Percentiles rank a stretch among this genome's conserved stretches.
These are phyloP conservation scores for Hymenoscyphus albidus DNA, from an alignment of 2,329 filamentous ascomycete genomes.

Conservation along the genomic window DNA sequence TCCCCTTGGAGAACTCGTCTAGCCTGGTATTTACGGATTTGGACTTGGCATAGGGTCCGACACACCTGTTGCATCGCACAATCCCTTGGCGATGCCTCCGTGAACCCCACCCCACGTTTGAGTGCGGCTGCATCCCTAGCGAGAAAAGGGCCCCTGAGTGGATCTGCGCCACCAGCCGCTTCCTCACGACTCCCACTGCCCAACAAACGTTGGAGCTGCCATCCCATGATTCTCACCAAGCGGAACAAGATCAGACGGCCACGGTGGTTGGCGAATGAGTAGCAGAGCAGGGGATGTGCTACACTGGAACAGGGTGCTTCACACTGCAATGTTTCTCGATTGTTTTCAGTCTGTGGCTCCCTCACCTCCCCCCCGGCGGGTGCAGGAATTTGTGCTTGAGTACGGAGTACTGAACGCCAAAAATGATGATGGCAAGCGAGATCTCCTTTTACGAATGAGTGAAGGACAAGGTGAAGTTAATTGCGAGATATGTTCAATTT, in stretches of 20 bases:
- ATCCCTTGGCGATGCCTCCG: background rate
- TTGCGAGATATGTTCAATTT: too few species aligned
- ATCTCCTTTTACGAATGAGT: too few species aligned
- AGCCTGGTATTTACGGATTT: background rate
- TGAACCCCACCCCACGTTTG: background rate
- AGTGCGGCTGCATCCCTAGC: background rate
- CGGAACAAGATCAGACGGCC: background rate
- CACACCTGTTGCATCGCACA: background rate
- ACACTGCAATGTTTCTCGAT: constrained; percentile 14
- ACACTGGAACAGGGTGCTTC: background rate
- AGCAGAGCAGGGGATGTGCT: background rate
- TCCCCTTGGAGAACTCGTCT: background rate
- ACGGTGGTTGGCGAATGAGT: background rate
- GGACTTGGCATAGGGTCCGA: background rate
- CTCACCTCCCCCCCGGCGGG: too few species aligned
- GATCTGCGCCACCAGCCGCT: background rate
- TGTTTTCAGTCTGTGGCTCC: constrained; percentile 13
- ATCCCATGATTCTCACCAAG: background rate
- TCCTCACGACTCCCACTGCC: background rate
- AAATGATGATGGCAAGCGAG: too few species aligned
- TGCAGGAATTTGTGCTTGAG: too few species aligned
- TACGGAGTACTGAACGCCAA: too few species aligned
- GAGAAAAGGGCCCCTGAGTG: background rate
- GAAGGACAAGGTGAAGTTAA: too few species aligned
- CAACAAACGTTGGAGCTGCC: background rate